phyloP scores from a whole-genome alignment of 1,139 yeast genomes.

The Hyphopichia burtonii region DNA sequence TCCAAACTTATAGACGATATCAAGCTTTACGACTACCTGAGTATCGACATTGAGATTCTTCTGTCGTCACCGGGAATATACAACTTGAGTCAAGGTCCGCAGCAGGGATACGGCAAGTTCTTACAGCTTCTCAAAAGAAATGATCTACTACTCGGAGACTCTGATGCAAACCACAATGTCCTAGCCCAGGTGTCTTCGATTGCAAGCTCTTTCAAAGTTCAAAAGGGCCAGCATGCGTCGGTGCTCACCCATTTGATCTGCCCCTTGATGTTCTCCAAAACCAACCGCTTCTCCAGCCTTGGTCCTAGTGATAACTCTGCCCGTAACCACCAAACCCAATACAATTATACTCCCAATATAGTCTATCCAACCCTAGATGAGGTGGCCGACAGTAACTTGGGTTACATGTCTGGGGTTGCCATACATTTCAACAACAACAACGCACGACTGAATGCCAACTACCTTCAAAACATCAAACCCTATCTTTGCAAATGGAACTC shows the following conservation, averaged over 20 bases:
- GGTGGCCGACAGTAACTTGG: slow-evolving; percentile 41
- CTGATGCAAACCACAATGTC: slow-evolving; percentile 25
- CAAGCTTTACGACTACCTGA: slow-evolving; percentile 38
- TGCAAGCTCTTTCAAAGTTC: slow-evolving; percentile 49
- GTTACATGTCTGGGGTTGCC: slow-evolving; percentile 54
- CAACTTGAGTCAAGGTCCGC: slow-evolving; percentile 10
- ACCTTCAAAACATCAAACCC: slow-evolving; percentile 33
- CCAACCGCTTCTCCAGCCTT: slow-evolving; percentile 15
- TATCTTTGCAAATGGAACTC: slow-evolving; percentile 34
- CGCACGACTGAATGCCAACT: slow-evolving; percentile 22
- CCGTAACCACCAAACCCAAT: slow-evolving; percentile 20
- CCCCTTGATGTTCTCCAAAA: slow-evolving; percentile 36
- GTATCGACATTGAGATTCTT: slow-evolving; percentile 52
- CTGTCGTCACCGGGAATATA: slow-evolving; percentile 54
- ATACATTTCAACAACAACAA: slow-evolving; percentile 45
- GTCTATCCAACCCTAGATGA: slow-evolving; percentile 57
- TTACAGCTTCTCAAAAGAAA: slow-evolving; percentile 37
- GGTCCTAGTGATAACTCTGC: slow-evolving; percentile 29
- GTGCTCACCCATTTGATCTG: slow-evolving; percentile 56
- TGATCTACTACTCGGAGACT: slow-evolving; percentile 22
- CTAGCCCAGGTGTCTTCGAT: slow-evolving; percentile 61
- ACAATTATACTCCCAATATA: slow-evolving; percentile 44
- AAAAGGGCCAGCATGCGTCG: slow-evolving; percentile 35
- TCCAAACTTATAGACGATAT: slow-evolving; percentile 28
- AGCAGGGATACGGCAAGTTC: slow-evolving; percentile 51